Percentiles rank a stretch among this genome's conserved stretches.
These are phyloP conservation scores for Solanum pinnatisectum DNA, from an alignment of 257 asterid genomes.

Conservation along the genomic window DNA sequence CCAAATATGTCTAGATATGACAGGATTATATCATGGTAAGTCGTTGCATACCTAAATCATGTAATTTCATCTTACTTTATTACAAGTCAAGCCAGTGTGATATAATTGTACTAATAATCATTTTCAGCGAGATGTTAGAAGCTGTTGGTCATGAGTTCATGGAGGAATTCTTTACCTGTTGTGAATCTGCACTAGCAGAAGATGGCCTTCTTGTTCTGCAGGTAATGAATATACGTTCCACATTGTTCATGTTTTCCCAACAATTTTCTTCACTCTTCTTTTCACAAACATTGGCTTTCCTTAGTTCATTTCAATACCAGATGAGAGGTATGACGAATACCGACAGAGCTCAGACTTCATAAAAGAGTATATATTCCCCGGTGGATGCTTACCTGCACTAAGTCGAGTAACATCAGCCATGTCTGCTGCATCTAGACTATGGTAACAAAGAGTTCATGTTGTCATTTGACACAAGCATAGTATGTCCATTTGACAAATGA, in stretches of 20 bases:
- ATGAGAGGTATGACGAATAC: constrained; percentile 66
- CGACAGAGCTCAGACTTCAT: constrained; percentile 81
- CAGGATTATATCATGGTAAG: constrained; percentile 82
- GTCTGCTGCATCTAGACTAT: constrained; percentile 70
- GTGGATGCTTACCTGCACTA: constrained; percentile 78
- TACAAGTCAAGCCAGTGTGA: not conserved
- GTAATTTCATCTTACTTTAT: not conserved
- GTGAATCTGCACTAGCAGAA: constrained; percentile 61
- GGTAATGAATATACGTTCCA: constrained; percentile 24
- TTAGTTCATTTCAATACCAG: constrained; percentile 78
- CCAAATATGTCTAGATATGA: constrained; percentile 53
- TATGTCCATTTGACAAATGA: not conserved
- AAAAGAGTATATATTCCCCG: constrained; percentile 84
- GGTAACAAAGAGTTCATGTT: constrained; percentile 45
- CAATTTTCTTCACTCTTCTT: not conserved
- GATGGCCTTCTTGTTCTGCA: constrained; percentile 79
- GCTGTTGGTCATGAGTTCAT: constrained; percentile 88
- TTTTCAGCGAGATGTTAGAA: constrained; percentile 94
- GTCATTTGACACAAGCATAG: not conserved
- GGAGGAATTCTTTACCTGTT: constrained; percentile 64
- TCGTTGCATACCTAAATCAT: not conserved
- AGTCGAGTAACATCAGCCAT: constrained; percentile 77
- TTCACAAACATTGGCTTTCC: not conserved
- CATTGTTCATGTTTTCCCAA: not conserved
- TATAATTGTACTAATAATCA: not conserved